Conservation (phyloP, 1,284 basidiomycete genomes). For the Malassezia psittaci region DNA sequence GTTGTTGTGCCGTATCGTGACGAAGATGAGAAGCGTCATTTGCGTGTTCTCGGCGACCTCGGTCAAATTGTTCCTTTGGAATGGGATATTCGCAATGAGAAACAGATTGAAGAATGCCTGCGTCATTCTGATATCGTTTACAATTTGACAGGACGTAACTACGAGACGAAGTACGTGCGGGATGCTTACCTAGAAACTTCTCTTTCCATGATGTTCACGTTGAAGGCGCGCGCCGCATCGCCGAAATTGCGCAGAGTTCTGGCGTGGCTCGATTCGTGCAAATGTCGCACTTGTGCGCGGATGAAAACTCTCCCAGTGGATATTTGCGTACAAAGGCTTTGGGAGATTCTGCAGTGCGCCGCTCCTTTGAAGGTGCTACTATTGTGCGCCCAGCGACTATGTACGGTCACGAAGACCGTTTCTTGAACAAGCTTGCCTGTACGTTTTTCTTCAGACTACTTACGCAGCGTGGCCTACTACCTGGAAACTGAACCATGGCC, state of each 20-base stretch:
- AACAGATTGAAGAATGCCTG: constrained; percentile 85
- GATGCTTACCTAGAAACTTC: constrained; percentile 55
- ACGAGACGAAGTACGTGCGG: constrained; percentile 66
- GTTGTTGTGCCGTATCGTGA: constrained; percentile 92
- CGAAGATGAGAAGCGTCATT: constrained; percentile 80
- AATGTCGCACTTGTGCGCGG: constrained; percentile 89
- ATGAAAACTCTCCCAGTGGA: constrained; percentile 63
- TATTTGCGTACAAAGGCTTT: constrained; percentile 83
- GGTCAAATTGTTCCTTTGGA: constrained; percentile 95
- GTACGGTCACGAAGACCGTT: constrained; percentile 88
- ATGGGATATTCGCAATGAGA: constrained; percentile 79
- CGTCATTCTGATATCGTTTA: constrained; percentile 95
- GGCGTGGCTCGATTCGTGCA: constrained; percentile 83
- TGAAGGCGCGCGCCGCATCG: constrained; percentile 60
- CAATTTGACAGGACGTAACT: constrained; percentile 79
- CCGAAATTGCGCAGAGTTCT: constrained; percentile 63
- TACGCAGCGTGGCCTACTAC: constrained; percentile 60
- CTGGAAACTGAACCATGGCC: constrained; percentile 81
- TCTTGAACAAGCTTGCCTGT: constrained; percentile 80
- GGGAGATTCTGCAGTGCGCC: constrained; percentile 77
- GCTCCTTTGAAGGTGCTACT: constrained; percentile 74
- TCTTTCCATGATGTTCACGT: constrained; percentile 67
- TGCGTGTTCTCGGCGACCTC: constrained; percentile 88
- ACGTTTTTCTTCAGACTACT: neutral
- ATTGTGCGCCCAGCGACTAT: constrained; percentile 76